Conservation (phyloP, 2,329 filamentous ascomycete genomes). For the Cladorrhinum sp. region DNA sequence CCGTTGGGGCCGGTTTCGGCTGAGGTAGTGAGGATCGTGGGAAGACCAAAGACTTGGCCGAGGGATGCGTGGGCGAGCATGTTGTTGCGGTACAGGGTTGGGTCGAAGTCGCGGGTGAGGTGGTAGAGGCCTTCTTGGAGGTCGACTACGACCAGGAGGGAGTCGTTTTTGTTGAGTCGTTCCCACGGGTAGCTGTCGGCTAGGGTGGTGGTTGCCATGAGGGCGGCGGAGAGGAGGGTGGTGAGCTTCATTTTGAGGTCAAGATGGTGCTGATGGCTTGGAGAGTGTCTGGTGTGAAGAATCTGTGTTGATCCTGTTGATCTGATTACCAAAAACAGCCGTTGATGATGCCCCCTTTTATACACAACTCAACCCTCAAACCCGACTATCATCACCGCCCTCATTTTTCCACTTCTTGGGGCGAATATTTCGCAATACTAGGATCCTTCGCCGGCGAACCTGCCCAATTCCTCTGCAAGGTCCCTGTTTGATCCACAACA, state of each 20-base stretch:
- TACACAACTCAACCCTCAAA: background rate
- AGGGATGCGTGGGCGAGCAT: slow-evolving; percentile 66
- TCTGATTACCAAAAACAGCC: background rate
- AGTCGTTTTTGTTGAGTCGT: slow-evolving; percentile 32
- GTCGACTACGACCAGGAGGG: slow-evolving; percentile 55
- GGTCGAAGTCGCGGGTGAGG: slow-evolving; percentile 62
- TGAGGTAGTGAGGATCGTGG: slow-evolving; percentile 63
- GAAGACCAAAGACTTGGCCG: slow-evolving; percentile 63
- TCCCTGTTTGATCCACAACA: background rate
- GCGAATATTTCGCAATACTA: background rate
- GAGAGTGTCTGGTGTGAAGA: background rate
- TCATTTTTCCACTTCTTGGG: background rate
- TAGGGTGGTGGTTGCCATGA: slow-evolving; percentile 18
- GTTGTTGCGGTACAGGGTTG: slow-evolving; percentile 62
- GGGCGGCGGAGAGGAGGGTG: slow-evolving; percentile 18
- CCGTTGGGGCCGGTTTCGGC: slow-evolving; percentile 62
- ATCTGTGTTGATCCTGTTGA: slow-evolving; percentile 4
- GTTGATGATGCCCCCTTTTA: slow-evolving; percentile 3
- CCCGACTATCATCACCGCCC: background rate
- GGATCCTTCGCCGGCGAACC: background rate
- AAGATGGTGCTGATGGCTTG: background rate
- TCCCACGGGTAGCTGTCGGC: slow-evolving; percentile 29
- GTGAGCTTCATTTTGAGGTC: slow-evolving; percentile 24
- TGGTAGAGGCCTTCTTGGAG: slow-evolving; percentile 58
- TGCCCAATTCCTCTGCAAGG: background rate